phyloP scores from a whole-genome alignment of 2,329 filamentous ascomycete species.

The Hypoxylon sp. region DNA sequence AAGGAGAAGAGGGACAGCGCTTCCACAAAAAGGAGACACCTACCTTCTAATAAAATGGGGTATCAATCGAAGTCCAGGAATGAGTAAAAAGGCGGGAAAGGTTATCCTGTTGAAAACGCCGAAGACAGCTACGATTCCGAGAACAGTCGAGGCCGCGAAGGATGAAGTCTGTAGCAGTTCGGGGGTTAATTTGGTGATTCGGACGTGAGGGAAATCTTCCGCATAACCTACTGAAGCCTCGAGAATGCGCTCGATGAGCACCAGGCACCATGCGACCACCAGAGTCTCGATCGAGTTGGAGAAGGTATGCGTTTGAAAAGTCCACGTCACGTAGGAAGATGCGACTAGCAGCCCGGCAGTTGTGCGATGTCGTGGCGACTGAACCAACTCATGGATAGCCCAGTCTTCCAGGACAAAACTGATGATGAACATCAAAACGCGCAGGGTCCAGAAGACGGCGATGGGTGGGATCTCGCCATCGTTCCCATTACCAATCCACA shows the following conservation, averaged over 20 bases:
- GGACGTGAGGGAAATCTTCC: background rate
- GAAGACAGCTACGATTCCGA: slow-evolving; percentile 83
- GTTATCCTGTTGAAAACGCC: slow-evolving; percentile 97
- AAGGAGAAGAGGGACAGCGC: background rate
- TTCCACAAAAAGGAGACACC: slow-evolving; percentile 44
- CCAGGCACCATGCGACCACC: slow-evolving; percentile 90
- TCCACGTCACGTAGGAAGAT: slow-evolving; percentile 98
- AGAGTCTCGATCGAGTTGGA: slow-evolving; percentile 97
- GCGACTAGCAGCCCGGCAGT: slow-evolving; percentile 85
- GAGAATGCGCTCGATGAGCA: slow-evolving; percentile 86
- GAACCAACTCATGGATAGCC: slow-evolving; percentile 92
- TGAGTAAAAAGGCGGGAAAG: slow-evolving; percentile 89
- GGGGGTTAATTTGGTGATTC: slow-evolving; percentile 9
- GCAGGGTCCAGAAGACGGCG: slow-evolving; percentile 87
- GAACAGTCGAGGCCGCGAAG: slow-evolving; percentile 75
- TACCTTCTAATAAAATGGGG: slow-evolving; percentile 86
- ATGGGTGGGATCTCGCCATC: slow-evolving; percentile 82
- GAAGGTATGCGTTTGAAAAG: slow-evolving; percentile 97
- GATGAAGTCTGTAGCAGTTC: slow-evolving; percentile 73
- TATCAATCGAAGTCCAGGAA: slow-evolving; percentile 83
- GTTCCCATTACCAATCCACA: slow-evolving; percentile 85
- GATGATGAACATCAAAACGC: slow-evolving; percentile 89
- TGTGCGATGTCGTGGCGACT: slow-evolving; percentile 74
- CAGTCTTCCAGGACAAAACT: slow-evolving; percentile 98
- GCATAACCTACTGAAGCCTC: slow-evolving; percentile 72